Evolutionary conservation across 805 yeast genomes (phyloP), one percentile per base, ranked within the genome.

Genomic region (Ogataea sp.): DNA sequence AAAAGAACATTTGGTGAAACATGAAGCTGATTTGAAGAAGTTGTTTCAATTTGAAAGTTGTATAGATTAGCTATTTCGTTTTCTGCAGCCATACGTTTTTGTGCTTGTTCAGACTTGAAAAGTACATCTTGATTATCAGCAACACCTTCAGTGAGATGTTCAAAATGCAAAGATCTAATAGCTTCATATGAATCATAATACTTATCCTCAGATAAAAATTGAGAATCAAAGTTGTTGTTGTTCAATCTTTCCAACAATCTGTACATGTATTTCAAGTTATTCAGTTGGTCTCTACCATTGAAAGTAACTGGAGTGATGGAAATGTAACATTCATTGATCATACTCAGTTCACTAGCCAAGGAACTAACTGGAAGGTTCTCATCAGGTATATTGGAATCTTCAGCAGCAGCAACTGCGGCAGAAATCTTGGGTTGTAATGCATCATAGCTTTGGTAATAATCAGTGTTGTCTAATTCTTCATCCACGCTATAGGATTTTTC

Each of bases 221-320:
- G 23, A 17, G 3, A 3, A n/a, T 16, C 15, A 18, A 17, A 30
- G 14, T 30, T 30, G 18, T 17, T 17, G 16, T 6, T 30, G 21
- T 30, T 30, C 21, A 30, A 30, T 30, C 33, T 30, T 30, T 30
- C 33, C 16, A 18, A 17, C 11, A 30, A 18, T 30, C 33, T 30
- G 18, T 30, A 30, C 33, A 30, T 30, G 21, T 17, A 30, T 30
- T 30, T 30, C 21, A 30, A 30, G 14, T 32, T 32, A 3, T 10
- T 14, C n/a, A 15, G 3, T 32, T 20, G 16, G 32, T 51, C 53
- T 18, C 34, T 35, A 10, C 55, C 53, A 17, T 35, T 37, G 53
- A 52, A 51, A 39, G 35, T 48, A 31, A 48, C 31, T 3, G 53
- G 52, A 14, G 55, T 51, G 7, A 49, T 41, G 9, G 52, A 44